Evolutionary conservation across 1,139 yeast genomes (phyloP), one percentile per base, ranked within the genome.

Genomic region (Candida sanyaensis): DNA sequence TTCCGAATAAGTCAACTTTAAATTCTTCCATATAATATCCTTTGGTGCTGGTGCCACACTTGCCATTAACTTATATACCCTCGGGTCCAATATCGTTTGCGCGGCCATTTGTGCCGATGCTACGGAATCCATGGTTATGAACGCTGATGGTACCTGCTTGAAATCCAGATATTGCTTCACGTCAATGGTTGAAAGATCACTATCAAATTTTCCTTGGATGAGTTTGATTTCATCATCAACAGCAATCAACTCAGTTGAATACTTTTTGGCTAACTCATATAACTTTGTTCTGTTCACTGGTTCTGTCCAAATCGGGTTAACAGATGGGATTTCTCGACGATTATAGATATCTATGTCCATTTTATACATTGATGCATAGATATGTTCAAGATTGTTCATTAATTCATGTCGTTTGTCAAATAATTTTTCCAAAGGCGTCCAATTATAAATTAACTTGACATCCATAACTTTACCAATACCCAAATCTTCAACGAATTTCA

Each of bases 61-160:
- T 0, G 88, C 86, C 51, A 86, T 84, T 48, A 87, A 69, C 55
- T 83, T 84, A 60, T 86, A 84, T 8, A 85, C 91, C 50, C 89
- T 73, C 6, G 93, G 93, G 59, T 87, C 93, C 47, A 87, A 65
- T 0, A 87, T 88, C 0, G 93, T 87, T 60, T 87, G 95, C 0
- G 93, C 93, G 2, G 89, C 88, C 89, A 86, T 86, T 64, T 87
- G 95, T 0, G 93, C 93, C 42, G 88, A 82, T 0, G 93, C 93
- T 0, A 86, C 93, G 0, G 90, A 82, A 54, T 86, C 90, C 93
- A 87, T 86, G 0, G 93, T 87, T 6, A 87, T 80, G 59, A 87
- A 87, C 0, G 93, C 93, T 8, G 89, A 80, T 8, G 89, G 84
- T 0, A 88, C 76, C 28, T 64, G 71, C 37, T 59, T 63, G 52